phyloP scores from a whole-genome alignment of 306 rosid genomes.

The Purshia tridentata region DNA sequence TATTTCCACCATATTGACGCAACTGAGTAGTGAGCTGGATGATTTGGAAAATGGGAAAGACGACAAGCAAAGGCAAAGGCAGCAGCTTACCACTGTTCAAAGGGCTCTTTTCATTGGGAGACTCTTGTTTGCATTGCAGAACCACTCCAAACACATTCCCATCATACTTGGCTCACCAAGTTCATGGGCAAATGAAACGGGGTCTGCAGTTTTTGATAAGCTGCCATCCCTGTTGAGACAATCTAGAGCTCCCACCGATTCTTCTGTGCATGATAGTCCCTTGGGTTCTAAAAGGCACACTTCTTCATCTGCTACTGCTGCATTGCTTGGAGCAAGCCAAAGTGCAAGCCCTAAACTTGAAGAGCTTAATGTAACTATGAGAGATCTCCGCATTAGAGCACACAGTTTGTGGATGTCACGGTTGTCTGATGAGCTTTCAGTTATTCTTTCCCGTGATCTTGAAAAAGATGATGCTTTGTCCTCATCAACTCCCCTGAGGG shows the following conservation, averaged over 20 bases:
- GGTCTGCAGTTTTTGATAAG: slow-evolving; percentile 55
- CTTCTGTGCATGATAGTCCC: slow-evolving; percentile 48
- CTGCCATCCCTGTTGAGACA: slow-evolving; percentile 60
- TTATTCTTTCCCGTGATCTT: slow-evolving; percentile 62
- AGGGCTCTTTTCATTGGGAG: slow-evolving; percentile 91
- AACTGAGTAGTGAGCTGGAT: slow-evolving; percentile 63
- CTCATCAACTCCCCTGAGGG: slow-evolving; percentile 79
- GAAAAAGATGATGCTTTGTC: slow-evolving; percentile 73
- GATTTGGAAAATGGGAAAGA: slow-evolving; percentile 49
- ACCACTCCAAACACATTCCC: slow-evolving; percentile 83
- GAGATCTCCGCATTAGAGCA: slow-evolving; percentile 82
- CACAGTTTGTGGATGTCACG: slow-evolving; percentile 85
- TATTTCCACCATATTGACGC: slow-evolving; percentile 56
- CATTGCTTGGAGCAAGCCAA: slow-evolving; percentile 78
- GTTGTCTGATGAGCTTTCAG: slow-evolving; percentile 78
- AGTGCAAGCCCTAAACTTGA: slow-evolving; percentile 75
- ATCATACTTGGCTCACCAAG: slow-evolving; percentile 85
- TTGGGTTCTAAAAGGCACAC: slow-evolving; percentile 50
- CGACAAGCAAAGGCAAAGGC: slow-evolving; percentile 36
- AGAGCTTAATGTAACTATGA: slow-evolving; percentile 60
- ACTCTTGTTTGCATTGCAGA: slow-evolving; percentile 82
- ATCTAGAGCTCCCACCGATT: slow-evolving; percentile 56
- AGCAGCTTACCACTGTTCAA: slow-evolving; percentile 43
- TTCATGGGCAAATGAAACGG: slow-evolving; percentile 65
- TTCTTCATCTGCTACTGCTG: slow-evolving; percentile 59